phyloP scores from a whole-genome alignment of 1,284 basidiomycete genomes.

The Pseudozyma pruni region DNA sequence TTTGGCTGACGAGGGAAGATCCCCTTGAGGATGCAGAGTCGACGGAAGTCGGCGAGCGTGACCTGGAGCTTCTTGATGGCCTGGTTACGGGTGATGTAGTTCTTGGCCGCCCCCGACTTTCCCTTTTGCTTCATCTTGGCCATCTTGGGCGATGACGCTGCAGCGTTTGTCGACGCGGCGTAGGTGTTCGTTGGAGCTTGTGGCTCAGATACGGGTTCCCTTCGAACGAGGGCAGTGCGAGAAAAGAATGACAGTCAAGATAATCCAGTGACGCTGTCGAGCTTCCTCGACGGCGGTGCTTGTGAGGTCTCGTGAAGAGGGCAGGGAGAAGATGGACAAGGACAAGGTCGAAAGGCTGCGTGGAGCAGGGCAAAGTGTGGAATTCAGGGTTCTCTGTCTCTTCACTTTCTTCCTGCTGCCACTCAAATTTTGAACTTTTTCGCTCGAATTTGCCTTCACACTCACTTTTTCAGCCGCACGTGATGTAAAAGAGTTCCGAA shows the following conservation, averaged over 20 bases:
- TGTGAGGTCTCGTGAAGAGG: neutral
- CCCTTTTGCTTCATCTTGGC: slow-evolving; percentile 89
- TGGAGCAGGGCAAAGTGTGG: slow-evolving; percentile 2
- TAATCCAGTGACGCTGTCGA: too few relatives aligned
- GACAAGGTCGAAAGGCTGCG: slow-evolving; percentile 4
- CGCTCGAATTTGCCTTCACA: slow-evolving; percentile 26
- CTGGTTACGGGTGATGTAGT: slow-evolving; percentile 79
- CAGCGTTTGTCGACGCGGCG: slow-evolving; percentile 9
- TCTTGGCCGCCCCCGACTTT: slow-evolving; percentile 77
- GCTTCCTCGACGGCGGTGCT: too few relatives aligned
- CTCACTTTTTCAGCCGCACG: slow-evolving; percentile 18
- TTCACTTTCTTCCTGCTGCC: neutral
- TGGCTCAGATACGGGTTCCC: too few relatives aligned
- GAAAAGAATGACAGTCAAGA: too few relatives aligned
- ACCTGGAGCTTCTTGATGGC: slow-evolving; percentile 79
- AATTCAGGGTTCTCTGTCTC: slow-evolving; percentile 25
- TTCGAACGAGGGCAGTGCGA: too few relatives aligned
- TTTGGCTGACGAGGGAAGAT: slow-evolving; percentile 97
- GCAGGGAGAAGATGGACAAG: neutral
- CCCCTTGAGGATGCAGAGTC: slow-evolving; percentile 97
- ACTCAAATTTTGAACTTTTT: slow-evolving; percentile 23
- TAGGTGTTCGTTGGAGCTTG: too few relatives aligned
- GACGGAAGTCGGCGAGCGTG: slow-evolving; percentile 94
- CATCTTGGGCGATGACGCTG: slow-evolving; percentile 71
- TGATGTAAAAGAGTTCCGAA: slow-evolving; percentile 15